Base-by-base conservation (phyloP, 177 flowering plant species). In the Vitis hybrid region DNA sequence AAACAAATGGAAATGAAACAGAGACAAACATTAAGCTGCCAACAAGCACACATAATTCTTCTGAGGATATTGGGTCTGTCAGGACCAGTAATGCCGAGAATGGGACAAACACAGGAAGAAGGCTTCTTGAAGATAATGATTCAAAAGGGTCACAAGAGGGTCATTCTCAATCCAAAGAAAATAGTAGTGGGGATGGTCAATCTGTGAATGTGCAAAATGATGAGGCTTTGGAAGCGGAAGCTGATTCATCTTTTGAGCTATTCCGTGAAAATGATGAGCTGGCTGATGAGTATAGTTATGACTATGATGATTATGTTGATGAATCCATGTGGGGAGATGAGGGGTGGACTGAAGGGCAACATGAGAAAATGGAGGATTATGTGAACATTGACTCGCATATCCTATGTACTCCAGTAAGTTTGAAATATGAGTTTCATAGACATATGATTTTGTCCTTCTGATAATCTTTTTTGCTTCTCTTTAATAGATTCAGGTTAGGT, bases 241-340 rank as follows among this genome's bases (percentile, higher is more conserved):
- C 94, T 69, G 98, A 92, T 77, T 64, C 86, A 66, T 96, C 99
- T 72, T 96, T 96, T 82, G 98, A 96, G 67, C 75, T 96, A 79
- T 86, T 93, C 69, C 96, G 98, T 72, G 91, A 92, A 52, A 87
- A 51, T 75, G 97, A 90, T 54, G 99, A 96, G 75, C 80, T 93
- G 66, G 95, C 83, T 67, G 98, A 96, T 87, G 98, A 96, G 79
- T 93, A 93, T 75, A 88, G 81, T 78, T 96, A 93, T 81, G 99
- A 96, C 65, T 93, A 96, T 80, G 98, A 96, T 84, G 99, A 96
- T 80, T 93, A 91, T 86, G 90, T 90, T 75, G 88, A 96, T 80
- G 98, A 94, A 65, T 62, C 84, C 70, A 73, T 90, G 90, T 96
- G 99, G 99, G 97, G 95, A 66, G 95, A 90, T 83, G 99, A 96